Base-by-base conservation (phyloP, 2,329 filamentous ascomycete species). In the Colletotrichum sp. region DNA sequence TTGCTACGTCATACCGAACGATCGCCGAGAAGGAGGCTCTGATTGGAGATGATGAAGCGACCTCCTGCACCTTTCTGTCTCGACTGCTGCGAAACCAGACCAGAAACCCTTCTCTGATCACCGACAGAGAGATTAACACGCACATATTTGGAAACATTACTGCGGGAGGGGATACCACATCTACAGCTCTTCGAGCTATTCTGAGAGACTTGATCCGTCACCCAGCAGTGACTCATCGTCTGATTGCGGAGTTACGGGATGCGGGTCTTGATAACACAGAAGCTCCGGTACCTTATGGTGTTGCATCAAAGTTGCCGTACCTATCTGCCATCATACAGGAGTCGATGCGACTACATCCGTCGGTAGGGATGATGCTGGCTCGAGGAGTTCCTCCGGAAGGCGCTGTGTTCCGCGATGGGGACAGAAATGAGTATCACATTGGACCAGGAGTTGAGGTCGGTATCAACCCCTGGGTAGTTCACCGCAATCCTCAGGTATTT, bases 91-190 rank as follows among this genome's bases (percentile, higher is more conserved):
- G 60, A 9, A 70, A 75, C 13, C 72, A 75, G 36, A 64, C 32
- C 4, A 71, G 71, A 55, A 75, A 48, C 10, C 68, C 72, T 10
- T 43, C 59, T 4, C 60, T 68, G 28, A 28, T 75, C 18, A 75
- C 28, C 36, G 72, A 75, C 52, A 43, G 72, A 30, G 72, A 75
- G 48, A 64, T 75, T 6, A 75, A 71, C 21, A 67, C 68, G 13
- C 68, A 75, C 43, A 34, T 60, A 7, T 71, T 75, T 24, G 66
- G 66, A 26, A 48, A 48, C 18, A 48, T 48, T 48, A 48, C 39
- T 48, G 39, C 18, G 39, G 39, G 39, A n/a, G 39, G 39, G 4
- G 39, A 48, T n/a, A n/a, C 39, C 9, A 48, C 39, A n/a, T 48
- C 39, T n/a, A 48, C 39, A n/a, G 39, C 39, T 2, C 18, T 48